Conservation (phyloP, 176 grass and related monocot genomes). For the Zea mays region DNA sequence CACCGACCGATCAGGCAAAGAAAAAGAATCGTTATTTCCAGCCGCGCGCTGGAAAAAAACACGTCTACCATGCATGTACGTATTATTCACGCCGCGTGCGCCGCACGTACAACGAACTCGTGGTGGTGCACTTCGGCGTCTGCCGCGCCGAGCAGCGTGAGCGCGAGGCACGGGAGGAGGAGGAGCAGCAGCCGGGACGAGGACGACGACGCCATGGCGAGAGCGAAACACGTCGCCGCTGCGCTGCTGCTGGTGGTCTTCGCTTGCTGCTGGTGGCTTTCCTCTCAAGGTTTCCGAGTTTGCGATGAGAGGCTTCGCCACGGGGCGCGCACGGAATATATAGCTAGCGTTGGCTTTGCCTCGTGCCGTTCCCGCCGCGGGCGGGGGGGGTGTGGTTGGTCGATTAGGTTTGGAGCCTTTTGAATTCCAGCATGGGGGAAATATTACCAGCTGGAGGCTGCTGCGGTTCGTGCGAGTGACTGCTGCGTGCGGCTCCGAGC, state of each 20-base stretch:
- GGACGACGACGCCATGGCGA: constrained; percentile 37
- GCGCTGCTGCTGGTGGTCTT: too few relatives aligned
- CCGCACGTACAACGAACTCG: constrained; percentile 65
- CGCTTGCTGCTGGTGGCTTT: not conserved
- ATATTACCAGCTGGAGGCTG: not conserved
- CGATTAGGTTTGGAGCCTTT: constrained; percentile 61
- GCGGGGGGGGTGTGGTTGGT: constrained; percentile 42
- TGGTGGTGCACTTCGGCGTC: constrained; percentile 65
- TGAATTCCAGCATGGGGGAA: not conserved
- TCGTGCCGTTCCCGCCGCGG: not conserved
- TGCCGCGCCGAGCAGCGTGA: constrained; percentile 11
- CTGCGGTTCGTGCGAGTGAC: not conserved
- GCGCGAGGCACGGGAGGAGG: constrained; percentile 27
- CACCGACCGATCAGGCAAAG: not conserved
- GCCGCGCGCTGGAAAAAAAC: not conserved
- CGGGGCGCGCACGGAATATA: constrained; percentile 14
- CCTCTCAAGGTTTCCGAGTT: constrained; percentile 20
- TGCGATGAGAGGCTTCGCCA: constrained; percentile 28
- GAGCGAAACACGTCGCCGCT: not conserved
- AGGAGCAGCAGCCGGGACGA: not conserved
- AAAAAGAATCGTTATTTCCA: not conserved
- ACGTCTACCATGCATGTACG: not conserved
- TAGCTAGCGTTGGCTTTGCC: not conserved
- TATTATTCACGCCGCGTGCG: not conserved
- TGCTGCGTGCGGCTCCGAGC: not conserved